These are phyloP conservation scores for Handroanthus guayacan DNA, from an alignment of 257 asterid genomes.

Conservation along the genomic window DNA sequence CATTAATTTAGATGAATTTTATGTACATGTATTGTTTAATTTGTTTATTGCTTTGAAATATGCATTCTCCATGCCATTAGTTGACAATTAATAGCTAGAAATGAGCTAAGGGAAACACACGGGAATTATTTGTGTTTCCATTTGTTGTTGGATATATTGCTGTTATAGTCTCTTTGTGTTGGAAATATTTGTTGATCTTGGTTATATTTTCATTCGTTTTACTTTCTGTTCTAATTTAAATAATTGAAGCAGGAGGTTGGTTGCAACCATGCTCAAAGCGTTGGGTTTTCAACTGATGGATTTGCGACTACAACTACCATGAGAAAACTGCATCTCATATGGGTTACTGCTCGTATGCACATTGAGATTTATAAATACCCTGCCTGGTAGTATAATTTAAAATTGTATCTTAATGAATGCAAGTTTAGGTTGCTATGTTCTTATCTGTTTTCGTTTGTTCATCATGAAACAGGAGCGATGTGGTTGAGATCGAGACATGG, in stretches of 20 bases:
- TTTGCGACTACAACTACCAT: conserved; percentile 88
- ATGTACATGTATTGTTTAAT: conserved; percentile 11
- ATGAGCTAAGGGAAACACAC: not conserved
- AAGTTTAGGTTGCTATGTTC: conserved; percentile 14
- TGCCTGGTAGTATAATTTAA: conserved; percentile 68
- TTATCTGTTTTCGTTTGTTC: conserved; percentile 26
- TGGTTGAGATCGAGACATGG: conserved; percentile 98
- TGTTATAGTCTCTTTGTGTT: not conserved
- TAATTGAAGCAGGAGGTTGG: conserved; percentile 79
- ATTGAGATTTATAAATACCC: conserved; percentile 95
- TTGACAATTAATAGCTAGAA: not conserved
- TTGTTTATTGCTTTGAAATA: conserved; percentile 13
- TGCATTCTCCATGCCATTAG: not conserved
- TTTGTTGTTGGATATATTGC: not conserved
- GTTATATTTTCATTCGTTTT: not conserved
- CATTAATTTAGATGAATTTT: not conserved
- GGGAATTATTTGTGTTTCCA: not conserved
- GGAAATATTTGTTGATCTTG: not conserved
- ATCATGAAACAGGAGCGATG: conserved; percentile 77
- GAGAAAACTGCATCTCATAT: conserved; percentile 86
- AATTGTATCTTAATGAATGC: conserved; percentile 6
- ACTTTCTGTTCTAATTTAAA: conserved; percentile 6
- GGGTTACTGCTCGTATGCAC: conserved; percentile 99
- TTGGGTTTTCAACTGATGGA: conserved; percentile 96
- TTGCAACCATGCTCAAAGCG: conserved; percentile 94